Base-by-base conservation (phyloP, 495 filamentous ascomycete genomes). In the Elasticomyces elasticus region DNA sequence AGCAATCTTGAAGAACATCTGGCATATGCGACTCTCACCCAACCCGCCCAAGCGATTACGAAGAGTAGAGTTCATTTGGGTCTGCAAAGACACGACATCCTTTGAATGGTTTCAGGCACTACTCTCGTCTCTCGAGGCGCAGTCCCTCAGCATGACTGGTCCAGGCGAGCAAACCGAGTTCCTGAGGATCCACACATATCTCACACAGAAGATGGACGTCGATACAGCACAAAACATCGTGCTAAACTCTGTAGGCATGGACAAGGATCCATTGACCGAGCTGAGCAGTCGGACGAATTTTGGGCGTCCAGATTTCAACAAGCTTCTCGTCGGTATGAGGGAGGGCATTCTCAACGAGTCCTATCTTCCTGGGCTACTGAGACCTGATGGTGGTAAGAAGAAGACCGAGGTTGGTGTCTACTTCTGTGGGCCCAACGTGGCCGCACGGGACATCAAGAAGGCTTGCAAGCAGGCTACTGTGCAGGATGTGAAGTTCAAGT, bases 31-130 rank as follows among this genome's bases (percentile, higher is more conserved):
- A 33, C 82, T 87, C 51, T 79, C 80, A 27, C 88, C 88, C 13
- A 88, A 95, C 68, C 84, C 87, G 25, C 89, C 90, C 0, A 81
- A 79, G 27, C 86, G 94, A 65, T 79, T 99, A 37, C 83, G 89
- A 49, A 83, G 92, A 67, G 90, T 99, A 17, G 92, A 99, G 67
- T 97, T 99, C 69, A 95, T 97, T 74, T 99, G 92, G 92, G 83
- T 97, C 51, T 97, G 94, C 77, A 94, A 85, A 67, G 91, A 98
- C 63, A 97, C 89, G 1, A 81, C 76, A 33, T 95, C 91, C 0
- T 98, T 98, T 66, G 92, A 97, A 72, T 98, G 92, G 92, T 98
- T 98, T 73, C 94, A 98, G 67, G 84, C 84, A 11, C 83, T 98
- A 3, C 80, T 98, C 11, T 87, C 84, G 5, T 90, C 85, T 0